Evolutionary conservation across 192 early-diverging fungal species (phyloP).

Genomic region (Mortierella claussenii): DNA sequence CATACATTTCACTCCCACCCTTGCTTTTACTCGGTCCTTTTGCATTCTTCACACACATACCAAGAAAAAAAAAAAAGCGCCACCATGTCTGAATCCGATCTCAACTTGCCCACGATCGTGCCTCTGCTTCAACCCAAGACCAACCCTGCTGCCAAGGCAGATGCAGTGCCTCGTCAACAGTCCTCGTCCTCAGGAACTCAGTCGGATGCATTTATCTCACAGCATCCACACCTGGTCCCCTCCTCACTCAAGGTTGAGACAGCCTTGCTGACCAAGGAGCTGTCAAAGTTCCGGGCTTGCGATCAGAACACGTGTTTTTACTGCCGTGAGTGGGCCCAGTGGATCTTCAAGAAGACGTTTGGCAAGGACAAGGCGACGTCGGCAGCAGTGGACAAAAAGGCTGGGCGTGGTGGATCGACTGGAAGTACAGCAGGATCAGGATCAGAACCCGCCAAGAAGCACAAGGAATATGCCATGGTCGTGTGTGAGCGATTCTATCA

Average conservation of each 20-base stretch:
- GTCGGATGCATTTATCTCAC: slow-evolving; percentile 29
- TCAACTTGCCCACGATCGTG: slow-evolving; percentile 49
- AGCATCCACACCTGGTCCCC: slow-evolving; percentile 46
- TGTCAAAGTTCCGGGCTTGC: slow-evolving; percentile 76
- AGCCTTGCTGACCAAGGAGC: slow-evolving; percentile 70
- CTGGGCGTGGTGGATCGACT: slow-evolving; percentile 25
- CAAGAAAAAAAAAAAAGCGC: too few species aligned
- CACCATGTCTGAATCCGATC: slow-evolving; percentile 53
- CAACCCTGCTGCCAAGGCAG: slow-evolving; percentile 4
- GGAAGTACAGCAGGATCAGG: slow-evolving; percentile 21
- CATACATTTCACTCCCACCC: too few species aligned
- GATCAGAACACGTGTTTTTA: slow-evolving; percentile 77
- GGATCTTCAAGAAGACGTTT: slow-evolving; percentile 77
- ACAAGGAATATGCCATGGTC: slow-evolving; percentile 52
- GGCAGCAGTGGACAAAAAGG: slow-evolving; percentile 34
- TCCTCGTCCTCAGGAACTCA: slow-evolving; percentile 9
- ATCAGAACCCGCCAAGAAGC: slow-evolving; percentile 37
- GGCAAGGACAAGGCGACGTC: slow-evolving; percentile 37
- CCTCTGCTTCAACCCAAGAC: slow-evolving; percentile 43
- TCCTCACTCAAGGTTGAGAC: slow-evolving; percentile 74
- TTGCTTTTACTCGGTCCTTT: too few species aligned
- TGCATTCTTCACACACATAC: not conserved
- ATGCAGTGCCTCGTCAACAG: slow-evolving; percentile 15
- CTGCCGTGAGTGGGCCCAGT: slow-evolving; percentile 85
- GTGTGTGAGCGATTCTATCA: slow-evolving; percentile 52